Conservation (phyloP, 345 rosid genomes). For the Physaria fendleri region DNA sequence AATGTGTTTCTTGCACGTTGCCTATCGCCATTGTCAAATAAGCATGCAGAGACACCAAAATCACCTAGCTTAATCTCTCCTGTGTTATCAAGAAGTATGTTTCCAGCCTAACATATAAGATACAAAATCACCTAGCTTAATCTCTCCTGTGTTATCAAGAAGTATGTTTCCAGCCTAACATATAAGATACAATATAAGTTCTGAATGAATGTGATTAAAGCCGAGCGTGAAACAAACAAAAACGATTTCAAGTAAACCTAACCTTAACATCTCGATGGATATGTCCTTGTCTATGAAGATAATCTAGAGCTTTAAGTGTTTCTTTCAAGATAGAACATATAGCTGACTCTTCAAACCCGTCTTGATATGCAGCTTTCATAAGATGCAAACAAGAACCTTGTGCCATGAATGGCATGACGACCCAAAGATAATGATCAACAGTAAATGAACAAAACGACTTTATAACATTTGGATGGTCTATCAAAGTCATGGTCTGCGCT, state of each 20-base stretch:
- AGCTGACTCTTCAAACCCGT: slow-evolving; percentile 86
- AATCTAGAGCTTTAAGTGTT: slow-evolving; percentile 80
- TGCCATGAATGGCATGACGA: slow-evolving; percentile 96
- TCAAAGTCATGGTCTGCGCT: slow-evolving; percentile 92
- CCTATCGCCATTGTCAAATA: slow-evolving; percentile 94
- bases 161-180: no score
- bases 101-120: slow-evolving; percentile 68
- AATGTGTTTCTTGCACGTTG: slow-evolving; percentile 94
- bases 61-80: slow-evolving; percentile 90
- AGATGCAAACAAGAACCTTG: slow-evolving; percentile 99
- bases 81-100: slow-evolving; percentile 68
- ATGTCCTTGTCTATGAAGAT: slow-evolving; percentile 97
- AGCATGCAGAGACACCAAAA: slow-evolving; percentile 95
- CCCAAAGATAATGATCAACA: slow-evolving; percentile 81
- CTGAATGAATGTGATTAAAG: not conserved
- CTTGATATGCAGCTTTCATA: slow-evolving; percentile 83
- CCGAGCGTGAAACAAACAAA: not conserved
- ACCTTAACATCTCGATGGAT: slow-evolving; percentile 98
- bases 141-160: no score
- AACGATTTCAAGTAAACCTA: no score
- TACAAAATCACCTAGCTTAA: no score
- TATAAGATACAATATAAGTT: no score
- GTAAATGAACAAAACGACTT: slow-evolving; percentile 84
- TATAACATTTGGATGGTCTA: slow-evolving; percentile 91
- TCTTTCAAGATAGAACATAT: slow-evolving; percentile 81